Conservation (phyloP, 2,329 filamentous ascomycete genomes). For the Madurella fahalii region DNA sequence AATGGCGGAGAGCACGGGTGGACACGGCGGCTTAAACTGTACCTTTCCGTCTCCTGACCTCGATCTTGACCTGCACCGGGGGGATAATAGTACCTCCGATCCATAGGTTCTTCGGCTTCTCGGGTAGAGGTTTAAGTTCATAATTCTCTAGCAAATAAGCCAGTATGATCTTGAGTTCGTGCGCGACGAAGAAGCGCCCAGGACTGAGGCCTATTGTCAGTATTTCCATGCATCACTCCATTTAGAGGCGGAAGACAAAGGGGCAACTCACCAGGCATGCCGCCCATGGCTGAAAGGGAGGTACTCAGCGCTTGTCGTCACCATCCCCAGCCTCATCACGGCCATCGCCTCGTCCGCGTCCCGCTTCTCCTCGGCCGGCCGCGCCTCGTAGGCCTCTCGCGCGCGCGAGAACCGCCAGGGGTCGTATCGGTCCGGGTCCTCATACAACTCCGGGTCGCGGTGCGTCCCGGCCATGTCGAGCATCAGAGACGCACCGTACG, state of each 20-base stretch:
- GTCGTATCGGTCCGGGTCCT: slow-evolving; percentile 41
- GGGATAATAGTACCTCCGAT: slow-evolving; percentile 42
- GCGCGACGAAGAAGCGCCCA: slow-evolving; percentile 53
- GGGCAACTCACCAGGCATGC: slow-evolving; percentile 42
- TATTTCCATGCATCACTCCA: background rate
- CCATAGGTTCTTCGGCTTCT: slow-evolving; percentile 40
- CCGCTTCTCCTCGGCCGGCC: slow-evolving; percentile 27
- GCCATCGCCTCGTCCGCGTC: slow-evolving; percentile 31
- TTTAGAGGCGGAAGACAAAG: background rate
- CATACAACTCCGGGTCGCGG: slow-evolving; percentile 43
- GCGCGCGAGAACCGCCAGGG: slow-evolving; percentile 46
- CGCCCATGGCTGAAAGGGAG: slow-evolving; percentile 55
- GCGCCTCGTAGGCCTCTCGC: slow-evolving; percentile 37
- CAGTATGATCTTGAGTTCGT: slow-evolving; percentile 53
- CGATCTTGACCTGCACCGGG: slow-evolving; percentile 31
- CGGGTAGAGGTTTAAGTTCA: slow-evolving; percentile 42
- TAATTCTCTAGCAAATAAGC: slow-evolving; percentile 50
- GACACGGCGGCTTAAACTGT: slow-evolving; percentile 6
- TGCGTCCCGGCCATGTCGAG: slow-evolving; percentile 44
- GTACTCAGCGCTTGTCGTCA: slow-evolving; percentile 49
- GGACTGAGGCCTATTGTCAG: slow-evolving; percentile 33
- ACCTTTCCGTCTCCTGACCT: slow-evolving; percentile 29
- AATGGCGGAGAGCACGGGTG: background rate
- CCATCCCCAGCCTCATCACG: slow-evolving; percentile 45
- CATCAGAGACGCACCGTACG: slow-evolving; percentile 41